Evolutionary conservation across 192 early-diverging fungal genomes (phyloP), one percentile per base, ranked within the genome.

Genomic region (Coemansia biformis): DNA sequence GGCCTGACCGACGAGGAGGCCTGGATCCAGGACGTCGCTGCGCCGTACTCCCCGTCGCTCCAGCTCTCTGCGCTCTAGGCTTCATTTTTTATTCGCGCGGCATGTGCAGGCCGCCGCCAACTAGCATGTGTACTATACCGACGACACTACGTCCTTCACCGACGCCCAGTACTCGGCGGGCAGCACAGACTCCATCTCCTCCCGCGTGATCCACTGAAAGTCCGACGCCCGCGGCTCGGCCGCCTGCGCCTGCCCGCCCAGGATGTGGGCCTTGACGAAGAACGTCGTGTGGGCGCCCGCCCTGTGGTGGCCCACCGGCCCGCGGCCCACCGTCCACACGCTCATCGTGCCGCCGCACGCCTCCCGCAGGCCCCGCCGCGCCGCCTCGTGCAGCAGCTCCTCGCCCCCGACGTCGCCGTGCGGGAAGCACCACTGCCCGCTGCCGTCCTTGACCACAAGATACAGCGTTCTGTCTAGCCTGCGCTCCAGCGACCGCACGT

Each of bases 271-370:
- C 70, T 91, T 91, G 82, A 94, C 83, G 55, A 85, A 91, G 67
- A 94, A 94, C 7, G 83, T 76, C 78, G 71, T 78, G 28, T 63
- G 36, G n/a, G 59, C 66, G 14, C 45, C 57, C 4, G 51, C 29
- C 43, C 72, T 63, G 49, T 80, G 73, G 54, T 88, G 82, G 8
- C 87, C 87, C 34, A 92, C 78, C 4, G 92, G 92, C 15, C 83
- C 82, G 43, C 78, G 64, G n/a, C 90, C 90, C 9, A 94, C 92
- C 37, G 87, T 79, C 89, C 89, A 94, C 14, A 82, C 75, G 51
- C 88, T 86, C 83, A 92, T 83, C 39, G 79, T 64, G 26, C 54
- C 59, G 39, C 90, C 92, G 62, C 86, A 88, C 32, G 73, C 71
- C 28, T 84, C 83, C 31, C 66, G 64, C 45, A 93, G 59, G 42